Percentiles rank a stretch among this genome's conserved stretches.
Conservation (phyloP, 768 basidiomycete genomes). For the Suillus hirtellus region DNA sequence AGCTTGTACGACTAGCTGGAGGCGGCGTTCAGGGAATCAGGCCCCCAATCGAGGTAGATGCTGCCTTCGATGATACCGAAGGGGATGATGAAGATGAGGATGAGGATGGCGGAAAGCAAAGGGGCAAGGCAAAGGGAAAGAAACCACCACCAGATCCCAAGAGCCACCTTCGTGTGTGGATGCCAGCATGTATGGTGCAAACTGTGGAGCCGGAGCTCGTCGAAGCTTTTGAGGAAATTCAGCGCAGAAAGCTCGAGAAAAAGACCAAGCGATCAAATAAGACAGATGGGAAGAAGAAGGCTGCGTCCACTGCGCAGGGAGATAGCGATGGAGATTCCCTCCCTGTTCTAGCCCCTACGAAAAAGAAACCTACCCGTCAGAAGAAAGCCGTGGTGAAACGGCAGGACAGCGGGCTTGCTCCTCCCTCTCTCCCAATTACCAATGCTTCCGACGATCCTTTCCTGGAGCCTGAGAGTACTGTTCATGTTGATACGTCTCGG, state of each 20-base stretch:
- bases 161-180: conserved; percentile 72
- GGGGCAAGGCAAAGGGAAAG: conserved; percentile 35
- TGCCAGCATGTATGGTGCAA: conserved; percentile 77
- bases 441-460: background rate
- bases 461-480: background rate
- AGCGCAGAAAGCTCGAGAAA: conserved; percentile 50
- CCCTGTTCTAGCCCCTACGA: background rate
- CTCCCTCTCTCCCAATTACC: background rate
- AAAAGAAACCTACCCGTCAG: conserved; percentile 1
- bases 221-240: conserved; percentile 53
- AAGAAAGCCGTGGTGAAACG: background rate
- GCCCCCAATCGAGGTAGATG: conserved; percentile 42
- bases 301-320: conserved; percentile 10
- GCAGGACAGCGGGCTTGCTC: background rate
- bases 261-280: conserved; percentile 42
- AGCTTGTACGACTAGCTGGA: conserved; percentile 64
- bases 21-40: conserved; percentile 67
- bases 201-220: conserved; percentile 68
- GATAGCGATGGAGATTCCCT: conserved; percentile 12
- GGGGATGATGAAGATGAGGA: conserved; percentile 49
- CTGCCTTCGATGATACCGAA: conserved; percentile 50
- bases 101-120: conserved; percentile 32
- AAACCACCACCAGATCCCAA: conserved; percentile 46
- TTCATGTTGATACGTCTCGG: background rate
- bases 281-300: conserved; percentile 25